Evolutionary conservation across 805 yeast species (phyloP), one percentile per base, ranked within the genome.

Genomic region (Cyberlindnera misumaiensis): DNA sequence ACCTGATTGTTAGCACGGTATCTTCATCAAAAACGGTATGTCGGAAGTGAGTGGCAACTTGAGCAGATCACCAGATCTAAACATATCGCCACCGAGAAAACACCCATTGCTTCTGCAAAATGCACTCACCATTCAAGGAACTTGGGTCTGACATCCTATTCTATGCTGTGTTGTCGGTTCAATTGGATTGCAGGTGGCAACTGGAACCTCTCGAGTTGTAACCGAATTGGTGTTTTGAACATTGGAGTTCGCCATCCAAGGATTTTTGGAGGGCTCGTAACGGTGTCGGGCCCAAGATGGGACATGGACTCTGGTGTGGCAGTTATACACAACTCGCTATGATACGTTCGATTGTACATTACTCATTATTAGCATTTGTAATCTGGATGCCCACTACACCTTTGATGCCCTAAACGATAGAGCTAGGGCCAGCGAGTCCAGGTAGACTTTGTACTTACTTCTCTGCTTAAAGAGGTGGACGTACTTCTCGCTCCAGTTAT

Each of bases 141-240:
- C 85, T 78, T 56, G 88, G 88, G 63, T 82, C 88, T 32, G 86
- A 79, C 87, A 80, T 78, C 16, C 26, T 41, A 11, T 12, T 7
- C 17, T 30, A 12, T 30, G 14, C 14, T 18, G 28, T 28, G 38
- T 35, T 13, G 18, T 4, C 27, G 16, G 30, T 11, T 27, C 30
- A 27, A 27, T 33, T 33, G 30, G 13, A 8, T 33, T 20, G 11
- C 11, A 14, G 14, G 35, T 22, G 32, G 18, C 18, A n/a, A 13
- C 17, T 10, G 16, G 8, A 20, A 20, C 24, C 24, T 20, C 8
- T 5, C 8, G 24, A 20, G 24, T 8, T 20, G 24, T 8, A 6
- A 20, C 24, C 8, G 24, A 20, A 8, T 20, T 20, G 8, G 8
- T 20, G 24, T 20, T 20, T 20, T 20, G 24, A 20, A 20, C 24